Evolutionary conservation across 306 rosid genomes (phyloP).

Genomic region (Lotus japonicus): DNA sequence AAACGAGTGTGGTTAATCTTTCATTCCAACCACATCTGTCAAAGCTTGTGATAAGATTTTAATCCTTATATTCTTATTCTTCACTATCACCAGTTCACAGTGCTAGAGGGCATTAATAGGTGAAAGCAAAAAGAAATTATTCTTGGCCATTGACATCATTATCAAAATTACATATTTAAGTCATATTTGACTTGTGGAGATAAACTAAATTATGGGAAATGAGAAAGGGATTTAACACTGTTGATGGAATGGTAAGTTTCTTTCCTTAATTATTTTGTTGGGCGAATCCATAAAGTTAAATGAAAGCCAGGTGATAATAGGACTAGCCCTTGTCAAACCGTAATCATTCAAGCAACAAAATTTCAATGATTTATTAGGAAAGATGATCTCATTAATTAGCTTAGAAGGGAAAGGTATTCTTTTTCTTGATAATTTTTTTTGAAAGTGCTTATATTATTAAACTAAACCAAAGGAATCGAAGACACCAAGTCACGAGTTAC

Average conservation of each 20-base stretch:
- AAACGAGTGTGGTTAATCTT: constrained; percentile 17
- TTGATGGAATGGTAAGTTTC: constrained; percentile 11
- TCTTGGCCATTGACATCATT: constrained; percentile 9
- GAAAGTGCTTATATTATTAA: too few species aligned
- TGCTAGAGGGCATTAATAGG: constrained; percentile 18
- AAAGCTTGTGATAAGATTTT: constrained; percentile 12
- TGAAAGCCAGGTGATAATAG: too few species aligned
- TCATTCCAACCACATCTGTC: constrained; percentile 12
- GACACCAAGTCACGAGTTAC: too few species aligned
- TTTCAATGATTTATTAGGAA: too few species aligned
- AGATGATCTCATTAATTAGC: too few species aligned
- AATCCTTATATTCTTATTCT: constrained; percentile 22
- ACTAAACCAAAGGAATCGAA: too few species aligned
- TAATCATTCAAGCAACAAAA: too few species aligned
- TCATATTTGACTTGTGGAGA: not conserved
- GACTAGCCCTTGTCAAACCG: too few species aligned
- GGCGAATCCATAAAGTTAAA: not conserved
- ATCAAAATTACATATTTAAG: not conserved
- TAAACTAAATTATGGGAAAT: not conserved
- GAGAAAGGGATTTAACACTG: not conserved
- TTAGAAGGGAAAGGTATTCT: too few species aligned
- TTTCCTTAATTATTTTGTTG: not conserved
- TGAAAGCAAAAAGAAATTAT: constrained; percentile 17
- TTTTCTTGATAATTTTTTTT: too few species aligned
- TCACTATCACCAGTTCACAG: constrained; percentile 13